Percentiles rank a stretch among this genome's conserved stretches.
These are phyloP conservation scores for Exophiala calicioides DNA, from an alignment of 2,329 filamentous ascomycete genomes.

Conservation along the genomic window DNA sequence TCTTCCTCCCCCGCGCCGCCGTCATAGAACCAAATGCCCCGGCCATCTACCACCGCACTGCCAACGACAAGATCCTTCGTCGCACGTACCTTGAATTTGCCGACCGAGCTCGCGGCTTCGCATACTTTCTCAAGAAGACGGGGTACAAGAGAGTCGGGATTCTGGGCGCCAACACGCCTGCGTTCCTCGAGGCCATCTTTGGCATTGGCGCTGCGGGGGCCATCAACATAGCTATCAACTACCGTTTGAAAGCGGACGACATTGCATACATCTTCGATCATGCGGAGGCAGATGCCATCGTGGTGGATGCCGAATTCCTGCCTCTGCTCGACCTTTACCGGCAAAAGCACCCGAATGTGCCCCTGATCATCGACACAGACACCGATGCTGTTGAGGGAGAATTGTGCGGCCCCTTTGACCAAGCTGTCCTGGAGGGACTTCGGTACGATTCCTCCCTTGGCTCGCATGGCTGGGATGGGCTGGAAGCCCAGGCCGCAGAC, in stretches of 20 bases:
- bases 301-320: constrained; percentile 81
- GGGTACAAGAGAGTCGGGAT: constrained; percentile 77
- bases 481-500: constrained; percentile 68
- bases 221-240: constrained; percentile 73
- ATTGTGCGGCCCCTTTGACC: constrained; percentile 76
- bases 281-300: constrained; percentile 80
- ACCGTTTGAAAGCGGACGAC: constrained; percentile 77
- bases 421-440: constrained; percentile 78
- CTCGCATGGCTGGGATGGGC: constrained; percentile 70
- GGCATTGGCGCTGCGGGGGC: constrained; percentile 80
- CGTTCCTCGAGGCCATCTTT: constrained; percentile 87
- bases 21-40: constrained; percentile 82
- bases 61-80: constrained; percentile 71
- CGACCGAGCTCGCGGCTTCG: constrained; percentile 81
- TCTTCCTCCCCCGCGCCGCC: constrained; percentile 82
- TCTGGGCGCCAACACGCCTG: constrained; percentile 87
- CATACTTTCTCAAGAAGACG: constrained; percentile 80
- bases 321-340: constrained; percentile 68
- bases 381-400: constrained; percentile 75
- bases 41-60: constrained; percentile 82
- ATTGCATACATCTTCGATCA: constrained; percentile 89
- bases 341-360: constrained; percentile 61
- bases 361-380: constrained; percentile 79
- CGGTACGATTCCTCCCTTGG: constrained; percentile 68
- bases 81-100: constrained; percentile 80